Evolutionary conservation across 192 early-diverging fungal species (phyloP), one percentile per base, ranked within the genome.

Genomic region (Backusella morwellensis): DNA sequence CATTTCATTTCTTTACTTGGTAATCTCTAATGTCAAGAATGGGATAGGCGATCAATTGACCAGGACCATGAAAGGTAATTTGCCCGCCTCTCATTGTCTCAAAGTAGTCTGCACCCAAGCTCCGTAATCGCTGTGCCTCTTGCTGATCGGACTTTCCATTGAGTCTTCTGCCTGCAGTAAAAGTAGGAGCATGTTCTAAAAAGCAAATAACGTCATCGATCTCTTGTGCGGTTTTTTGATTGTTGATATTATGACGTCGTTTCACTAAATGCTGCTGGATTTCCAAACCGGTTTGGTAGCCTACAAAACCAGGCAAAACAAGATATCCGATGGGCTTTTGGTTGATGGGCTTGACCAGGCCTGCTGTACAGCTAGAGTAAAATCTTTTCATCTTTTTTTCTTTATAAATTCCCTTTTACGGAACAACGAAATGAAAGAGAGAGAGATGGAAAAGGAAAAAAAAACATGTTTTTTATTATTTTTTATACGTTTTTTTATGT

Each of bases 11-110:
- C 32, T 15, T 35, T 88, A 92, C 93, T 82, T 89, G 71, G 70
- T 91, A 89, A 70, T 92, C 88, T 35, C 87, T 84, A 38, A 99
- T 83, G 81, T 96, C 86, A 19, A 98, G 35, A 67, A 95, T 96
- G 4, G 98, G 98, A 78, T 99, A 99, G 15, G 90, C 95, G 21
- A 99, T 95, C 41, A 99, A 87, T 86, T 99, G 98, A 0, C 97
- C 97, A 6, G 97, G 98, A 0, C 98, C 98, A 83, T 99, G 98
- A 79, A 94, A 99, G 1, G 98, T 99, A 6, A 94, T 91, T 82
- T 99, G 92, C 15, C 98, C 98, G 29, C 98, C 98, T 17, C 97
- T 85, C 72, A 89, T 84, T 0, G 95, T 95, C 85, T 91, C 89
- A 72, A 80, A 86, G 80, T 92, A 94, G 9, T 90, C 93, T 35